These are phyloP conservation scores for Lentinus brumalis DNA, from an alignment of 768 basidiomycete genomes.

Conservation along the genomic window DNA sequence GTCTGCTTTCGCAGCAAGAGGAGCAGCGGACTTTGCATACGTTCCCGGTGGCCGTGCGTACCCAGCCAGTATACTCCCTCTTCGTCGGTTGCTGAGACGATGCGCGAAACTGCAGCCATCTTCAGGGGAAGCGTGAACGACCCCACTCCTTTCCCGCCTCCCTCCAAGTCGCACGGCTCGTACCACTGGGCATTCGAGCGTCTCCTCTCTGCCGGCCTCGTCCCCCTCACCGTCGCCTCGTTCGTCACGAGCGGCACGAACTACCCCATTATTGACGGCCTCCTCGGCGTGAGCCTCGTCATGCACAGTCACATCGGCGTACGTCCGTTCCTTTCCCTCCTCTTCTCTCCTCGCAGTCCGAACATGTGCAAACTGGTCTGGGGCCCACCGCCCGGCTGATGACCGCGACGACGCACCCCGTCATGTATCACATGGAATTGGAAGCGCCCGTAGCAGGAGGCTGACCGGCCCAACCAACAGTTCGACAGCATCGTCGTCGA, in stretches of 20 bases:
- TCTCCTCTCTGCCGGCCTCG: constrained; percentile 80
- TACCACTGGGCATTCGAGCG: constrained; percentile 95
- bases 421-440: constrained; percentile 7
- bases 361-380: not conserved
- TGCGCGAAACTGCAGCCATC: constrained; percentile 54
- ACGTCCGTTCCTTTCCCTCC: constrained; percentile 30
- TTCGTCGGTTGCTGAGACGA: not conserved
- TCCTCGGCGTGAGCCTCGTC: constrained; percentile 84
- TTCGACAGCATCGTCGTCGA: constrained; percentile 81
- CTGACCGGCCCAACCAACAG: constrained; percentile 39
- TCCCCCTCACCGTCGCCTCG: constrained; percentile 87
- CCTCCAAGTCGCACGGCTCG: constrained; percentile 82
- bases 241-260: constrained; percentile 75
- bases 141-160: constrained; percentile 84
- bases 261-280: constrained; percentile 87
- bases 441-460: not conserved
- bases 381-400: too few relatives aligned
- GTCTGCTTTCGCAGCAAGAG: constrained; percentile 9
- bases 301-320: constrained; percentile 97
- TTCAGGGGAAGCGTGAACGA: constrained; percentile 94
- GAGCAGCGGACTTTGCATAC: constrained; percentile 39
- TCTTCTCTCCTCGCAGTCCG: not conserved
- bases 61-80: not conserved
- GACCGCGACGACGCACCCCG: not conserved
- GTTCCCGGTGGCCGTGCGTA: constrained; percentile 74